A percentile compares a stretch with the other conserved stretches of the same genome.
phyloP scores from a whole-genome alignment of 2,329 filamentous ascomycete species.

The Blumeria graminis region DNA sequence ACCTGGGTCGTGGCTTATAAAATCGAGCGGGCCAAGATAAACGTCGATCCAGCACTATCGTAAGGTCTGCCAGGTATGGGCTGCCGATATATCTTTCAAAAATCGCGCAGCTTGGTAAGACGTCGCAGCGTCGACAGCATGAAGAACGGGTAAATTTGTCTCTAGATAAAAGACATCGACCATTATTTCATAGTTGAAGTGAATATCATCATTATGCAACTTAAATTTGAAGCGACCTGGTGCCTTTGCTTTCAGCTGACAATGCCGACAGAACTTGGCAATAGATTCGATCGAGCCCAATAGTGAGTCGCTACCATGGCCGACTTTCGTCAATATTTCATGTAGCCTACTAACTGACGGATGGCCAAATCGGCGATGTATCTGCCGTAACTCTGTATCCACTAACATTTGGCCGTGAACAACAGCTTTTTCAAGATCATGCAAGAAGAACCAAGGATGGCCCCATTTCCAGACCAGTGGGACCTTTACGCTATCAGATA shows the following conservation, averaged over 20 bases:
- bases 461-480: background rate
- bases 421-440: background rate
- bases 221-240: constrained; percentile 1
- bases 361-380: background rate
- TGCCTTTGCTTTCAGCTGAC: background rate
- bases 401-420: background rate
- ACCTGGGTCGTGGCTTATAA: background rate
- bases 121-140: constrained; percentile 1
- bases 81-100: background rate
- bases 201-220: background rate
- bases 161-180: constrained; percentile 3
- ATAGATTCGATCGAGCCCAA: background rate
- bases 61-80: constrained; percentile 1
- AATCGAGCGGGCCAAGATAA: constrained; percentile 2
- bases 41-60: constrained; percentile 2
- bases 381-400: background rate
- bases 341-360: background rate
- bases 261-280: background rate
- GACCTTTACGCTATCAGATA: background rate
- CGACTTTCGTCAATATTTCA: background rate
- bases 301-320: background rate
- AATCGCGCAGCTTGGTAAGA: background rate
- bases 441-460: background rate
- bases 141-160: background rate
- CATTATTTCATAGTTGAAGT: constrained; percentile 2